Conservation (phyloP, 208 protist genomes). For the Endotrypanum monterogeii region DNA sequence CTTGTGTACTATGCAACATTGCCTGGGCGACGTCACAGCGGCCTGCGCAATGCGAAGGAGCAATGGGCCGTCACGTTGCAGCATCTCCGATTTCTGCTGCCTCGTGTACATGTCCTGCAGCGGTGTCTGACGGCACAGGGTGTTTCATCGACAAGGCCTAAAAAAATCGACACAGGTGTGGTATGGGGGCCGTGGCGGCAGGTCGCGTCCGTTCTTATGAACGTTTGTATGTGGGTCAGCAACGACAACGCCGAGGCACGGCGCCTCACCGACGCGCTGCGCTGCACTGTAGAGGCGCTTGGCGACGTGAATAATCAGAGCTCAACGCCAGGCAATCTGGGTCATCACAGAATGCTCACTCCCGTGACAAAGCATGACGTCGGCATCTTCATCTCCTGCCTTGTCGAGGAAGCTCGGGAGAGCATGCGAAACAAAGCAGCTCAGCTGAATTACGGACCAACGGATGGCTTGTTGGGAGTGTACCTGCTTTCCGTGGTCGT, state of each 20-base stretch:
- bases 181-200: slow-evolving; percentile 25
- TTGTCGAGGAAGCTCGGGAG: slow-evolving; percentile 37
- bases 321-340: slow-evolving; percentile 1
- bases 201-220: slow-evolving; percentile 44
- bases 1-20: slow-evolving; percentile 55
- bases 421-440: slow-evolving; percentile 60
- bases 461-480: slow-evolving; percentile 58
- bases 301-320: neutral
- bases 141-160: too few relatives aligned
- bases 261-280: slow-evolving; percentile 57
- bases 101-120: slow-evolving; percentile 20
- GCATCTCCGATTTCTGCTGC: slow-evolving; percentile 36
- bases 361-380: slow-evolving; percentile 11
- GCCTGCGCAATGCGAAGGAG: slow-evolving; percentile 25
- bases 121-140: slow-evolving; percentile 3
- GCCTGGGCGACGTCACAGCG: slow-evolving; percentile 47
- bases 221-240: slow-evolving; percentile 73
- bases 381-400: slow-evolving; percentile 16
- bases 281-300: slow-evolving; percentile 10
- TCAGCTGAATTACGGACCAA: slow-evolving; percentile 60
- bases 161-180: too few relatives aligned
- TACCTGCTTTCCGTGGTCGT: slow-evolving; percentile 40
- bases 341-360: neutral
- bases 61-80: slow-evolving; percentile 50
- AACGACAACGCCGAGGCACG: slow-evolving; percentile 75